A percentile compares a stretch with the other conserved stretches of the same genome.
Conservation (phyloP, 805 yeast species). For the Ogataea trehaloabstinens region DNA sequence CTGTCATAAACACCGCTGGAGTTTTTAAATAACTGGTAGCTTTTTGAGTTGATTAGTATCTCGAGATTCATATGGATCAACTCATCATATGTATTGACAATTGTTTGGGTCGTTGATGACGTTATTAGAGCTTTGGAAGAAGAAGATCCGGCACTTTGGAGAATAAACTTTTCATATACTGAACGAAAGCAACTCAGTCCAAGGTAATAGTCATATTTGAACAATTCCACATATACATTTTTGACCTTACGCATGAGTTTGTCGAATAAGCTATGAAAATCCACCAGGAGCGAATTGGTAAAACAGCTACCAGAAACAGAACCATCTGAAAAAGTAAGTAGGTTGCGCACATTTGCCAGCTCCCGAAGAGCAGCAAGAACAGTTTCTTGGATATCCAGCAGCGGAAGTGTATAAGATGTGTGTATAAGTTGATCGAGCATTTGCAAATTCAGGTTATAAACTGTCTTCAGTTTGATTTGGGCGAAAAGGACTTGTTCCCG, state of each 20-base stretch:
- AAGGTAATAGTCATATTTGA: conserved; percentile 14
- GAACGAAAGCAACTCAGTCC: conserved; percentile 8
- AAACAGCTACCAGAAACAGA: conserved; percentile 17
- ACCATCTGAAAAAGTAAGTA: conserved; percentile 11
- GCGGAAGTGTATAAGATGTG: conserved; percentile 9
- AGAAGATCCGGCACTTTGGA: not conserved
- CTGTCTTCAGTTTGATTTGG: conserved; percentile 16
- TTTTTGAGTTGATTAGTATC: conserved; percentile 16
- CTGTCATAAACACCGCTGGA: conserved; percentile 12
- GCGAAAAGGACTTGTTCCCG: conserved; percentile 8
- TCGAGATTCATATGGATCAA: conserved; percentile 13
- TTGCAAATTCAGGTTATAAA: conserved; percentile 17
- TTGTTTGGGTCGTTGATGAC: not conserved
- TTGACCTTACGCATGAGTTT: conserved; percentile 2
- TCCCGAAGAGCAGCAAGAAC: conserved; percentile 11
- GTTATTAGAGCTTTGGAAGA: no score
- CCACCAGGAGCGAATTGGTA: conserved; percentile 10
- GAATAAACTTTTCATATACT: conserved; percentile 6
- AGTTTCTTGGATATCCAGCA: conserved; percentile 12
- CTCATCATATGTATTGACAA: conserved; percentile 4
- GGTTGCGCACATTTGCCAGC: conserved; percentile 7
- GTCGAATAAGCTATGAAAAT: conserved; percentile 4
- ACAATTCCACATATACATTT: conserved; percentile 8
- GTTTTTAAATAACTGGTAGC: conserved; percentile 14
- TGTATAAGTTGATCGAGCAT: conserved; percentile 13